Evolutionary conservation across 1,284 basidiomycete genomes (phyloP).

Genomic region (Trichosporon sp.): DNA sequence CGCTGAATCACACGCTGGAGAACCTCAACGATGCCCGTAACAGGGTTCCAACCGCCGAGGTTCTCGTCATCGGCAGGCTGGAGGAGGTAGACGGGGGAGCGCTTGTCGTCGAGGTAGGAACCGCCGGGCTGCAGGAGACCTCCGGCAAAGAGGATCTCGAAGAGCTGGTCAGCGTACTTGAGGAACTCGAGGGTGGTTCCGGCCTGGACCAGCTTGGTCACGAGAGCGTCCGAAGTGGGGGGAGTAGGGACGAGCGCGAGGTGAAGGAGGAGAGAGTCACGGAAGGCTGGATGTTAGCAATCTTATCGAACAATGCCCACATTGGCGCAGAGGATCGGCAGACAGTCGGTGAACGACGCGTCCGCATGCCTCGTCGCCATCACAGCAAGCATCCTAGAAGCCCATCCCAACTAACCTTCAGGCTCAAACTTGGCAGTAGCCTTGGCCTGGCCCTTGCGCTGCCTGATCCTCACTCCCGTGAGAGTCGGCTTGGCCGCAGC

Average conservation of each 20-base stretch:
- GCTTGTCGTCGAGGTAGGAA: slow-evolving; percentile 77
- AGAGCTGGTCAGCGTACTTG: slow-evolving; percentile 94
- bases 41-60: slow-evolving; percentile 52
- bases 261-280: slow-evolving; percentile 92
- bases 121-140: slow-evolving; percentile 95
- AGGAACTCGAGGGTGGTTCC: slow-evolving; percentile 88
- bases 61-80: slow-evolving; percentile 32
- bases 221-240: slow-evolving; percentile 65
- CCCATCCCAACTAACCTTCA: slow-evolving; percentile 53
- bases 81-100: slow-evolving; percentile 59
- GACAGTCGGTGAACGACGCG: background rate
- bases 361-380: background rate
- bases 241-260: slow-evolving; percentile 79
- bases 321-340: background rate
- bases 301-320: background rate
- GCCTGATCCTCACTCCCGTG: slow-evolving; percentile 59
- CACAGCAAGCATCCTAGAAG: background rate
- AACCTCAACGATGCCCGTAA: slow-evolving; percentile 90
- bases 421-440: slow-evolving; percentile 63
- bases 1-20: slow-evolving; percentile 93
- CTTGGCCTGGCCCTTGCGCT: slow-evolving; percentile 59
- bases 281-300: slow-evolving; percentile 68
- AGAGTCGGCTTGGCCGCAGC: slow-evolving; percentile 57
- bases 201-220: slow-evolving; percentile 78
- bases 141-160: slow-evolving; percentile 91